Conservation (phyloP, 2,329 filamentous ascomycete species). For the Venturia carpophila region DNA sequence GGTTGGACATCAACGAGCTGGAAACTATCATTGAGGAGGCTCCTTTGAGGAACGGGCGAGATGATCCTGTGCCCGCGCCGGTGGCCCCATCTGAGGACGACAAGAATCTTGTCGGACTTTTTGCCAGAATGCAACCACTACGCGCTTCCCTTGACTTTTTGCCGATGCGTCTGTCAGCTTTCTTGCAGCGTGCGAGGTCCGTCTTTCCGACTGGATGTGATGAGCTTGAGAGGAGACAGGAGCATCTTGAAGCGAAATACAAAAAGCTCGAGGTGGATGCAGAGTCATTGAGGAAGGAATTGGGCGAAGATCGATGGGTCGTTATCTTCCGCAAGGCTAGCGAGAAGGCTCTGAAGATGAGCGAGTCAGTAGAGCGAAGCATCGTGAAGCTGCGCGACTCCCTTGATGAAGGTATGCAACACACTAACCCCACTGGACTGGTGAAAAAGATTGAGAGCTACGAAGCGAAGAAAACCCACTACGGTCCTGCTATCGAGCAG, state of each 20-base stretch:
- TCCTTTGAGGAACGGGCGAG: slow-evolving; percentile 47
- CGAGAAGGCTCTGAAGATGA: slow-evolving; percentile 90
- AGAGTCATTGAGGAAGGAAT: slow-evolving; percentile 77
- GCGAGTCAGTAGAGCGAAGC: slow-evolving; percentile 85
- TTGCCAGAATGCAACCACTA: slow-evolving; percentile 90
- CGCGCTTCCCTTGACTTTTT: slow-evolving; percentile 90
- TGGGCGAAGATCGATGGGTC: slow-evolving; percentile 94
- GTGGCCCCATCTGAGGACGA: slow-evolving; percentile 61
- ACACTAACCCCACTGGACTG: slow-evolving; percentile 62
- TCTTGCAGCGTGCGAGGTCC: slow-evolving; percentile 65
- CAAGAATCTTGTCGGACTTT: slow-evolving; percentile 77
- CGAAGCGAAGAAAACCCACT: slow-evolving; percentile 90
- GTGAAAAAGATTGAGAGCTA: slow-evolving; percentile 85
- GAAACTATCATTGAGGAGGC: slow-evolving; percentile 91
- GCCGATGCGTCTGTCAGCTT: slow-evolving; percentile 86
- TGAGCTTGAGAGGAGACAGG: slow-evolving; percentile 70
- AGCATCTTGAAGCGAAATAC: slow-evolving; percentile 74
- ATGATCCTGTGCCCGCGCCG: slow-evolving; percentile 50
- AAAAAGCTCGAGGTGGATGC: slow-evolving; percentile 84
- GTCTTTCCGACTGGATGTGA: slow-evolving; percentile 87
- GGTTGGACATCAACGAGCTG: slow-evolving; percentile 74
- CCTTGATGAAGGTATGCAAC: slow-evolving; percentile 64
- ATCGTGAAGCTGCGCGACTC: slow-evolving; percentile 73
- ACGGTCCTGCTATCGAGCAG: slow-evolving; percentile 84
- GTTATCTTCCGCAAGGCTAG: slow-evolving; percentile 91